Evolutionary conservation across 192 early-diverging fungal genomes (phyloP).

Genomic region (Backusella circina): DNA sequence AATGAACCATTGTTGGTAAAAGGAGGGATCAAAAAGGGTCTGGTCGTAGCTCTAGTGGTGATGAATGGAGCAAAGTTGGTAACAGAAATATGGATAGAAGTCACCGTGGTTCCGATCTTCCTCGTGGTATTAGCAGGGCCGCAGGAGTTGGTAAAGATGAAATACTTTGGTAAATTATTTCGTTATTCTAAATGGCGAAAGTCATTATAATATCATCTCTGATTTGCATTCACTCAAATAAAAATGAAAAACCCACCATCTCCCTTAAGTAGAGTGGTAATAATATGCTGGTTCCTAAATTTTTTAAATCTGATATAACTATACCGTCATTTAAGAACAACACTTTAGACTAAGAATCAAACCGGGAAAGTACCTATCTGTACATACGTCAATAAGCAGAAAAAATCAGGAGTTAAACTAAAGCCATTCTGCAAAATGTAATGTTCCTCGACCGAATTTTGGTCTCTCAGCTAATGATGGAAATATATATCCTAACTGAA

Average conservation of each 20-base stretch:
- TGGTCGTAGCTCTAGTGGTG: background rate
- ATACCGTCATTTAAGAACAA: background rate
- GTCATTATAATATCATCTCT: background rate
- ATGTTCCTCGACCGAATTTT: background rate
- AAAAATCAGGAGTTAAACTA: background rate
- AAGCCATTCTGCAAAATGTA: background rate
- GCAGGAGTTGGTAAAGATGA: background rate
- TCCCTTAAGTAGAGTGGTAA: background rate
- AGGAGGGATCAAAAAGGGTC: background rate
- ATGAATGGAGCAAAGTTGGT: background rate
- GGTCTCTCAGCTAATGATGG: background rate
- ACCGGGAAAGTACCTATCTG: background rate
- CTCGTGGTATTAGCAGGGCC: background rate
- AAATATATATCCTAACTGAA: background rate
- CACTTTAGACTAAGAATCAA: background rate
- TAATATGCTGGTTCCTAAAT: background rate
- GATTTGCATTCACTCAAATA: background rate
- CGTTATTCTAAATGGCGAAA: background rate
- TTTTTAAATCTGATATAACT: background rate
- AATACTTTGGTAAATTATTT: background rate
- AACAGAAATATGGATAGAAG: background rate
- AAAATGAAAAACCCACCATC: background rate
- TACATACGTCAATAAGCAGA: background rate
- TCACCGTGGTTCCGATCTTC: background rate
- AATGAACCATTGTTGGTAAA: background rate